Base-by-base conservation (phyloP, 2,329 filamentous ascomycete species). In the Arthroderma sp. region DNA sequence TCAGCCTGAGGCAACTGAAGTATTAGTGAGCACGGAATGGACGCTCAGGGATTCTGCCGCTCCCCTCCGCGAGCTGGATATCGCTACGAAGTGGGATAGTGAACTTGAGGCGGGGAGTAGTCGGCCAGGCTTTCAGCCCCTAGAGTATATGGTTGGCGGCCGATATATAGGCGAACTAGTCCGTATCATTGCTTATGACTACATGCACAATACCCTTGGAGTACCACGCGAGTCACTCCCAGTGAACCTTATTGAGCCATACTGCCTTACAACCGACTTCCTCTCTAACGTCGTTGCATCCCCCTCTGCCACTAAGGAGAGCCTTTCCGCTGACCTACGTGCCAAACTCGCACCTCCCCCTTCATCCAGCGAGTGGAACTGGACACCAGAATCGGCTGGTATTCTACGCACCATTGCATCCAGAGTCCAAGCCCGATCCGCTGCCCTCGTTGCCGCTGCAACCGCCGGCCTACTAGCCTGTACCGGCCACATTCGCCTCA, bases 21-120 rank as follows among this genome's bases (percentile, higher is more conserved):
- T 88, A 4, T 79, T 86, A 2, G 82, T 90, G 59, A 89, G 88
- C 62, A 90, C 87, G 0, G 87, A 91, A 70, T 89, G 86, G 85
- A 86, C 83, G 41, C 88, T 91, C 61, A 82, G 82, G 38, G 86
- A 85, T 1, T 81, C 86, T 1, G 80, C 81, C 15, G 73, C 76
- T 1, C 84, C 86, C 0, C 71, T 91, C 54, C 74, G 77, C 11
- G 75, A 82, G 13, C 73, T 84, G 19, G 74, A 76, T 0, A 74
- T 89, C 43, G 77, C 87, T 57, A 88, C 79, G 4, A 68, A 70
- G 15, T 91, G 86, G 86, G 87, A 91, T 64, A 71, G 75, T 7
- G 71, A 76, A 57, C 75, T 91, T 5, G 85, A 88, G 62, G 68
- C 70, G 1, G 76, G 81, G 55, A 82, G 81, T 58, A 82, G 87